These are phyloP conservation scores for Cryptococcus hybrid DNA, from an alignment of 1,284 basidiomycete species.

Conservation along the genomic window DNA sequence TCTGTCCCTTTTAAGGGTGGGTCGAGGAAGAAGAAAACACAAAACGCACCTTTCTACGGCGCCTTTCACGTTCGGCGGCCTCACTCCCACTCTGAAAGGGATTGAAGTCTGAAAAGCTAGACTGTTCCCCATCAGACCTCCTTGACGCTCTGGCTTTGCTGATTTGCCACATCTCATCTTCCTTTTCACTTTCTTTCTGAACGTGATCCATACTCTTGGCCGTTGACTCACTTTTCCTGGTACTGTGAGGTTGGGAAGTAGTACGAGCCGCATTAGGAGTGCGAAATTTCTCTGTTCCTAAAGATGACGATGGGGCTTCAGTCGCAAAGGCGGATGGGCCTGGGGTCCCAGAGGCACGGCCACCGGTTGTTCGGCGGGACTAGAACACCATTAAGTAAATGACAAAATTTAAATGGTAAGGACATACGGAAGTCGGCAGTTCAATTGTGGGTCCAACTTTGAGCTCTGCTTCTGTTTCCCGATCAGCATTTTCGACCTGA, in stretches of 20 bases:
- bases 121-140: constrained; percentile 30
- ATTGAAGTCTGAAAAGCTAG: constrained; percentile 55
- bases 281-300: constrained; percentile 8
- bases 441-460: constrained; percentile 6
- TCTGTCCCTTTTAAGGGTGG: background rate
- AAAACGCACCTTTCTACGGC: constrained; percentile 40
- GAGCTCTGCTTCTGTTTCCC: constrained; percentile 10
- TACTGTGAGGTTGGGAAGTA: constrained; percentile 9
- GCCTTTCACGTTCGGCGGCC: constrained; percentile 42
- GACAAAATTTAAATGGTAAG: background rate
- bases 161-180: constrained; percentile 46
- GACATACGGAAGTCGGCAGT: constrained; percentile 10
- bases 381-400: background rate
- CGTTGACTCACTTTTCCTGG: constrained; percentile 10
- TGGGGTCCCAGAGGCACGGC: constrained; percentile 9
- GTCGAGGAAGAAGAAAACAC: no score
- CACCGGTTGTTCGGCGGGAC: constrained; percentile 9
- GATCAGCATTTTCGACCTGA: constrained; percentile 12
- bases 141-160: constrained; percentile 20
- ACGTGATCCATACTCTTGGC: constrained; percentile 40
- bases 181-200: constrained; percentile 67
- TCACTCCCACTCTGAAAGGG: constrained; percentile 56
- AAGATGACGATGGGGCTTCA: constrained; percentile 8
- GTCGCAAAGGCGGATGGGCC: constrained; percentile 1
- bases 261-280: constrained; percentile 11